These are phyloP conservation scores for Boletus sp. DNA, from an alignment of 768 basidiomycete genomes.

Conservation along the genomic window DNA sequence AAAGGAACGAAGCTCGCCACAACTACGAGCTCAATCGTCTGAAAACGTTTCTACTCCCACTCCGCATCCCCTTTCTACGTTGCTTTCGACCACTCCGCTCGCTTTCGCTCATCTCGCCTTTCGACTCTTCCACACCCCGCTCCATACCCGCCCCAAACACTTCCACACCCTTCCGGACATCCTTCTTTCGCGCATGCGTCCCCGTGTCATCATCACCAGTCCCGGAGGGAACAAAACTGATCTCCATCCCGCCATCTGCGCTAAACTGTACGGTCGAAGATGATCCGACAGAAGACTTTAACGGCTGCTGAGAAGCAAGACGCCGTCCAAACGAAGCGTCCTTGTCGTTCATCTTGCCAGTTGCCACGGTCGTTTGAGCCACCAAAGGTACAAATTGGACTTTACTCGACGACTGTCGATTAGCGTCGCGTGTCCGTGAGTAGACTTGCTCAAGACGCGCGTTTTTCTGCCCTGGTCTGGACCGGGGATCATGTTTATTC, in stretches of 20 bases:
- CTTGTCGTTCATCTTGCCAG: constrained; percentile 38
- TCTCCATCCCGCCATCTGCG: constrained; percentile 72
- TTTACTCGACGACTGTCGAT: constrained; percentile 42
- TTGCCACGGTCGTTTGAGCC: constrained; percentile 34
- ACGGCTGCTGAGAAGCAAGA: constrained; percentile 34
- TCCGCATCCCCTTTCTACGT: constrained; percentile 74
- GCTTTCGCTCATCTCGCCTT: constrained; percentile 50
- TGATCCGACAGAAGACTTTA: constrained; percentile 9
- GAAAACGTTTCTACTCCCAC: constrained; percentile 88
- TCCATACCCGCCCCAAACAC: constrained; percentile 88
- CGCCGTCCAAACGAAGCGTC: constrained; percentile 70
- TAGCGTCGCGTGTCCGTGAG: constrained; percentile 39
- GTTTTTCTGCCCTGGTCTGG: constrained; percentile 48
- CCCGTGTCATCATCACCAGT: constrained; percentile 12
- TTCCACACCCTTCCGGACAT: constrained; percentile 61
- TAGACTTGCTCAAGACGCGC: constrained; percentile 45
- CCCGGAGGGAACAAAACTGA: constrained; percentile 72
- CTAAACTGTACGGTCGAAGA: constrained; percentile 22
- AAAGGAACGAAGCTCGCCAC: neutral
- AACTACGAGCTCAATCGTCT: constrained; percentile 30
- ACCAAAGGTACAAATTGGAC: constrained; percentile 68
- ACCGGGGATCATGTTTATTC: constrained; percentile 54
- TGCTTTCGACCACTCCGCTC: constrained; percentile 78
- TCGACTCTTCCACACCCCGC: constrained; percentile 57
- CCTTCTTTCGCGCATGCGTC: constrained; percentile 31